These are phyloP conservation scores for Aspergillus fumigatus DNA, from an alignment of 2,329 filamentous ascomycete species.

Conservation along the genomic window DNA sequence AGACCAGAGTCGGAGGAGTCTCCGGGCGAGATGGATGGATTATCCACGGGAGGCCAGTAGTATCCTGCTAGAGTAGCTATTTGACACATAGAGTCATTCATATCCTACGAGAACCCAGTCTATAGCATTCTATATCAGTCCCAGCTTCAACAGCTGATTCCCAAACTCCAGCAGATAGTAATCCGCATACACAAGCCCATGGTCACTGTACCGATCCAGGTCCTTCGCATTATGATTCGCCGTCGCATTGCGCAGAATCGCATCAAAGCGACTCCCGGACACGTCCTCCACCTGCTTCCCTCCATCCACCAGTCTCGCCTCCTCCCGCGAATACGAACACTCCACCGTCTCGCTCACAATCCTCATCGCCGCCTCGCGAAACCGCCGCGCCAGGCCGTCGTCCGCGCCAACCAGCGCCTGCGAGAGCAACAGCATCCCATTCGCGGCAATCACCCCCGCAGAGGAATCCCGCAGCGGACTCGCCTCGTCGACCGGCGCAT, in stretches of 20 bases:
- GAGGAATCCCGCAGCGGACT: slow-evolving; percentile 35
- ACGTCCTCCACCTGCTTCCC: slow-evolving; percentile 8
- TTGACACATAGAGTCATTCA: too few relatives aligned
- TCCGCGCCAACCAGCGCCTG: slow-evolving; percentile 17
- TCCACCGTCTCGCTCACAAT: slow-evolving; percentile 11
- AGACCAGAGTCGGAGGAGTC: background rate
- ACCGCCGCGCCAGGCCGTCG: background rate
- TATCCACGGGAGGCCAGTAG: background rate
- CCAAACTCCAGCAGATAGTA: slow-evolving; percentile 40
- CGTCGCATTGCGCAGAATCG: slow-evolving; percentile 35
- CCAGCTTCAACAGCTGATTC: slow-evolving; percentile 33
- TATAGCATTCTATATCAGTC: slow-evolving; percentile 5
- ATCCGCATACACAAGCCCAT: slow-evolving; percentile 41
- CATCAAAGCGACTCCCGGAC: slow-evolving; percentile 27
- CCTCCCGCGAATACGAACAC: background rate
- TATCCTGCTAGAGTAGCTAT: background rate
- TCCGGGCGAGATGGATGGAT: background rate
- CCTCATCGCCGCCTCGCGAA: slow-evolving; percentile 3
- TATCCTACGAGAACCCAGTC: too few relatives aligned
- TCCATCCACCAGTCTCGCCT: background rate
- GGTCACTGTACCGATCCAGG: slow-evolving; percentile 32
- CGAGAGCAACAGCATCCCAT: slow-evolving; percentile 38
- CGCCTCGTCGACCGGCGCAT: slow-evolving; percentile 26
- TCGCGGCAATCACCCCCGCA: slow-evolving; percentile 40
- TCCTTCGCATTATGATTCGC: slow-evolving; percentile 37